Conservation (phyloP, 1,284 basidiomycete genomes). For the Blastosporella zonata region DNA sequence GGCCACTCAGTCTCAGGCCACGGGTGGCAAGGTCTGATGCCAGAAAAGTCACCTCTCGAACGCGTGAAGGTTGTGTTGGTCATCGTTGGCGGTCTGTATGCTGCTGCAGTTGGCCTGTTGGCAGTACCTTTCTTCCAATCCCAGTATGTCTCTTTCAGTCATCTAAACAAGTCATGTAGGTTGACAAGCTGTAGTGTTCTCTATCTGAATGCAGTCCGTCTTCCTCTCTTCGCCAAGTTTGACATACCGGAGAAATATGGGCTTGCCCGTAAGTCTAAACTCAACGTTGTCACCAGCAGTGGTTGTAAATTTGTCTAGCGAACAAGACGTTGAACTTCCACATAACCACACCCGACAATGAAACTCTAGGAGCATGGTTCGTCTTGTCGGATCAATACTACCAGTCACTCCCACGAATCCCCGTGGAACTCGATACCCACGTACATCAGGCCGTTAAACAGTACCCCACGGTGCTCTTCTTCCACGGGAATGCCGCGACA, state of each 20-base stretch:
- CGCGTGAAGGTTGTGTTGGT: slow-evolving; percentile 32
- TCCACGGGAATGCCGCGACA: slow-evolving; percentile 88
- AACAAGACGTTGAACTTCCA: slow-evolving; percentile 76
- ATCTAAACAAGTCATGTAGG: slow-evolving; percentile 20
- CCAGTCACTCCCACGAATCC: slow-evolving; percentile 40
- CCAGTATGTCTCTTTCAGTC: slow-evolving; percentile 52
- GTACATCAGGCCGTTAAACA: slow-evolving; percentile 48
- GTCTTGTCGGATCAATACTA: slow-evolving; percentile 73
- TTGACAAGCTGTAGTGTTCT: slow-evolving; percentile 25
- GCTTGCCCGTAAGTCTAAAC: slow-evolving; percentile 65
- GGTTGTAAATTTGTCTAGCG: slow-evolving; percentile 39
- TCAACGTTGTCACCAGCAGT: neutral
- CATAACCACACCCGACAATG: slow-evolving; percentile 73
- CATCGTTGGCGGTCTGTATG: slow-evolving; percentile 52
- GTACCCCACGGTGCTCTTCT: slow-evolving; percentile 79
- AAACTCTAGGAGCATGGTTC: slow-evolving; percentile 88
- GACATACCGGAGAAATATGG: slow-evolving; percentile 74
- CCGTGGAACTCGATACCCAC: slow-evolving; percentile 34
- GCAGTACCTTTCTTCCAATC: slow-evolving; percentile 66
- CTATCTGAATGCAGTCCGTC: slow-evolving; percentile 67
- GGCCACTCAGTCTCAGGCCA: no score
- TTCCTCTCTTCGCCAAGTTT: slow-evolving; percentile 66
- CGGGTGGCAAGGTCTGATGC: slow-evolving; percentile 2
- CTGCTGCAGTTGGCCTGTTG: slow-evolving; percentile 50
- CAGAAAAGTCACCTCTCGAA: slow-evolving; percentile 21